Evolutionary conservation across 345 rosid species (phyloP), one percentile per base, ranked within the genome.

Genomic region (Citrus inodora): DNA sequence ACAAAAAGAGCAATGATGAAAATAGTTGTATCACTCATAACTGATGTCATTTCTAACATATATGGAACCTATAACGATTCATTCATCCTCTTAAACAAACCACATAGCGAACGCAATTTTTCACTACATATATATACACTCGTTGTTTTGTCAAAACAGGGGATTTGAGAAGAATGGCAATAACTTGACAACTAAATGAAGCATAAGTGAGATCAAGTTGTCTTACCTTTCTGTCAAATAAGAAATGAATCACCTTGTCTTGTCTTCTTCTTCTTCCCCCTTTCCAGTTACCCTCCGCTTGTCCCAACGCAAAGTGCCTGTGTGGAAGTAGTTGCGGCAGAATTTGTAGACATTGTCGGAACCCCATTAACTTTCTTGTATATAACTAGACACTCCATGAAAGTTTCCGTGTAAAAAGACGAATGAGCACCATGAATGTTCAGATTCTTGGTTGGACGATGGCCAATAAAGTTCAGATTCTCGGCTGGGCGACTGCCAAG

Each of bases 311-410:
- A 6, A 42, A 37, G 51, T 67, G 17, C 59, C 35, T 1, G 1
- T 6, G 28, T 0, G 1, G 22, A 14, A 46, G 59, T 6, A 7
- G 59, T 22, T 42, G 73, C 37, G 28, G 25, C 3, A 2, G 35
- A 13, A 6, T 38, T 32, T 32, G 11, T 70, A 25, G 73, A 25
- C 59, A 25, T 37, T 48, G 14, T 9, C 1, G 28, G 10, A 53
- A 30, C 40, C 1, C 62, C 40, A 1, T 70, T 27, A 1, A 24
- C 56, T 32, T 40, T 38, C 14, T 71, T 46, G 17, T 76, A 63
- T 72, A 84, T 73, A 33, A 65, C 70, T 33, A 84, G 82, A 65
- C 81, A 75, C 38, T 87, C 89, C 64, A 67, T 4, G 73, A 80
- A 69, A 32, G 72, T 14, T 16, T 73, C 78, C 60, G 70, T 63